Conservation (phyloP, 495 filamentous ascomycete species). For the Daldinia grandis region DNA sequence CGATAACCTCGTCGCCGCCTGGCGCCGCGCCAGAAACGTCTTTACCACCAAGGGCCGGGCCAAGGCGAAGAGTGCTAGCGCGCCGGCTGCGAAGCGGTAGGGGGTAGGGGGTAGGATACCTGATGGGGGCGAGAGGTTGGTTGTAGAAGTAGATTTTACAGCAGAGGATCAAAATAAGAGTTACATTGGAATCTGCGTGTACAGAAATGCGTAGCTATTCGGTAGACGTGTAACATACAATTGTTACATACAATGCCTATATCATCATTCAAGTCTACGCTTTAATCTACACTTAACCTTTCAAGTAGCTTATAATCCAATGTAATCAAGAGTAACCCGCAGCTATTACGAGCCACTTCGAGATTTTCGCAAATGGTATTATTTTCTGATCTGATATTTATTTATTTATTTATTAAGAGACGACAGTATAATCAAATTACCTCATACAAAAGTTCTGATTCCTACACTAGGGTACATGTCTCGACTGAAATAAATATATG, state of each 20-base stretch:
- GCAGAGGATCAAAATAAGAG: too few species aligned
- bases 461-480: not conserved
- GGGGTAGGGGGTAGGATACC: too few species aligned
- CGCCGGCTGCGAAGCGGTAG: conserved; percentile 29
- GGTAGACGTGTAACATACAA: conserved; percentile 30
- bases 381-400: not conserved
- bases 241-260: conserved; percentile 23
- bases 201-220: conserved; percentile 13
- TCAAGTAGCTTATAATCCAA: too few species aligned
- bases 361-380: not conserved
- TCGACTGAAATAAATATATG: not conserved
- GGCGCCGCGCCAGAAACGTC: conserved; percentile 47
- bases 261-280: not conserved
- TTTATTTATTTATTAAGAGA: not conserved
- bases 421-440: not conserved
- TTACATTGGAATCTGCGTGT: conserved; percentile 3
- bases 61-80: conserved; percentile 8
- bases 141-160: too few species aligned
- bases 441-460: not conserved
- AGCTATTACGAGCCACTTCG: too few species aligned
- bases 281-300: not conserved
- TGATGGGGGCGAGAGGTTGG: too few species aligned
- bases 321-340: too few species aligned
- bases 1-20: conserved; percentile 54
- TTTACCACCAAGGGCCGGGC: conserved; percentile 38